These are phyloP conservation scores for Carex sylvatica DNA, from an alignment of 202 grass and related monocot genomes.

Conservation along the genomic window DNA sequence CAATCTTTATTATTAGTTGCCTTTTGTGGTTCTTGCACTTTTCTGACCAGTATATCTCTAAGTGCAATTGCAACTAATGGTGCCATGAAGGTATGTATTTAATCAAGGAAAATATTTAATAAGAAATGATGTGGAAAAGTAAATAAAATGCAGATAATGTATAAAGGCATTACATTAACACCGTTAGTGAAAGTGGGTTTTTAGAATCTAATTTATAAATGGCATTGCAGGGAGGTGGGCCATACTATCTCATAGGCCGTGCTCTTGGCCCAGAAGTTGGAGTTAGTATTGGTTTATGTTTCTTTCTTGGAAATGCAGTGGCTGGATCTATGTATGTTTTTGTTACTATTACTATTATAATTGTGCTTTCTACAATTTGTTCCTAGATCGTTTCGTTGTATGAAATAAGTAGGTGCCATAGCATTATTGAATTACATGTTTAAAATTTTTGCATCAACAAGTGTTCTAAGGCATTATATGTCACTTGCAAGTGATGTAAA, in stretches of 20 bases:
- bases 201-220: background rate
- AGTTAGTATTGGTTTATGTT: conserved; percentile 99
- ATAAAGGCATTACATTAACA: background rate
- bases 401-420: background rate
- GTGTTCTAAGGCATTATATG: background rate
- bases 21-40: conserved; percentile 89
- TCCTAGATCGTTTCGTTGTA: background rate
- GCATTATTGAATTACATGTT: background rate
- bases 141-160: background rate
- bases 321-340: conserved; percentile 91
- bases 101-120: background rate
- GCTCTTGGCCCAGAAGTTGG: conserved; percentile 99
- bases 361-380: conserved; percentile 1
- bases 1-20: conserved; percentile 81
- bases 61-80: conserved; percentile 99
- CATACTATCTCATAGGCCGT: conserved; percentile 98
- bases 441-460: background rate
- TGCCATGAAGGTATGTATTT: conserved; percentile 86
- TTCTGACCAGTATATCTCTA: conserved; percentile 91
- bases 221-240: conserved; percentile 73
- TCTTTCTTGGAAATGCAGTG: conserved; percentile 97
- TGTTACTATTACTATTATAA: background rate
- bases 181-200: background rate
- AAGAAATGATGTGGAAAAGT: background rate
- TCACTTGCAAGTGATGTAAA: background rate